These are phyloP conservation scores for Plasmodium ovale DNA, from an alignment of 169 alveolate genomes.

Conservation along the genomic window DNA sequence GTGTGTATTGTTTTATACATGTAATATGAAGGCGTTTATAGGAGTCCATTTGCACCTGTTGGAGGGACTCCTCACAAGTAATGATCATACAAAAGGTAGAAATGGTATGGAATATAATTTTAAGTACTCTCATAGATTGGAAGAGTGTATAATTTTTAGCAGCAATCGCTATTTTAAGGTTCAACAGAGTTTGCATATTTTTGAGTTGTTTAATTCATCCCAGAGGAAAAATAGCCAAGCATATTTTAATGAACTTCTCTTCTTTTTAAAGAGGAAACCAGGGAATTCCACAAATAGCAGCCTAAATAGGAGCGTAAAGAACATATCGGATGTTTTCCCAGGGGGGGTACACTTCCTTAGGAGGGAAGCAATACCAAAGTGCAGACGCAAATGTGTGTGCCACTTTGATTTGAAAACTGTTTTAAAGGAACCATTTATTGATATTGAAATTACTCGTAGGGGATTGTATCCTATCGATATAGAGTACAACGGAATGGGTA, in stretches of 20 bases:
- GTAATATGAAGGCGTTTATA: slow-evolving; percentile 13
- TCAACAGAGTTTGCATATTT: not conserved
- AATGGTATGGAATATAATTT: not conserved
- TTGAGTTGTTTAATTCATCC: slow-evolving; percentile 6
- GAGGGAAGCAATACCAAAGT: too few relatives aligned
- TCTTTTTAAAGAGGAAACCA: slow-evolving; percentile 12
- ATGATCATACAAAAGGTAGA: not conserved
- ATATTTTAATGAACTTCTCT: not conserved
- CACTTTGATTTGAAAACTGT: too few relatives aligned
- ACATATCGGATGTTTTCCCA: too few relatives aligned
- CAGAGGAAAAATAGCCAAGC: not conserved
- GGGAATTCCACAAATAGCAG: too few relatives aligned
- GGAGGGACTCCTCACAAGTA: not conserved
- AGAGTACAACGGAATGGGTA: too few relatives aligned
- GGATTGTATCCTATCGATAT: too few relatives aligned
- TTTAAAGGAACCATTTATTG: too few relatives aligned
- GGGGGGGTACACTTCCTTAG: too few relatives aligned
- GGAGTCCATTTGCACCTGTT: not conserved
- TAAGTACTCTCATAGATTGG: not conserved
- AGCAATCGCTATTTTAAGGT: slow-evolving; percentile 1
- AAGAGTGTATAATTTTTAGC: not conserved
- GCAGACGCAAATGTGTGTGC: too few relatives aligned
- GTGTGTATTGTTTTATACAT: slow-evolving; percentile 3
- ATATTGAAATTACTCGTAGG: too few relatives aligned
- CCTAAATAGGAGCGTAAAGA: too few relatives aligned